phyloP scores from a whole-genome alignment of 1,284 basidiomycete species.

The Kwoniella shivajii region DNA sequence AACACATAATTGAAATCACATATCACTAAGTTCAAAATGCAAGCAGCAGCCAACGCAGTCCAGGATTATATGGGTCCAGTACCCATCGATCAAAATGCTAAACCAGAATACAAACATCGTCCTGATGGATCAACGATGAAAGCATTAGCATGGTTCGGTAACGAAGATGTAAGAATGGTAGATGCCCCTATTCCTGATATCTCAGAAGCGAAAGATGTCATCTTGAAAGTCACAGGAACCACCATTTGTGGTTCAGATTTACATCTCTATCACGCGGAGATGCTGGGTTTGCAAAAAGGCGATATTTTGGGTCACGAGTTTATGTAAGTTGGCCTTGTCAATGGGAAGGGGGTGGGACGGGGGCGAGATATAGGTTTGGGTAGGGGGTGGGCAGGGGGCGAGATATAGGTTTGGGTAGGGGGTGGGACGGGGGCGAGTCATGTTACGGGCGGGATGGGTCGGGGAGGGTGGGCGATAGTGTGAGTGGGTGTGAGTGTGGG shows the following conservation, averaged over 20 bases:
- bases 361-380: background rate
- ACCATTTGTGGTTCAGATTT: constrained; percentile 64
- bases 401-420: background rate
- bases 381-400: background rate
- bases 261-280: constrained; percentile 66
- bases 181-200: constrained; percentile 69
- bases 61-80: constrained; percentile 37
- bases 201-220: constrained; percentile 40
- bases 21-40: constrained; percentile 26
- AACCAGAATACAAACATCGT: constrained; percentile 60
- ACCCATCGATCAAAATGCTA: constrained; percentile 17
- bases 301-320: constrained; percentile 79
- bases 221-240: constrained; percentile 51
- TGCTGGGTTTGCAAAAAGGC: constrained; percentile 66
- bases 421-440: background rate
- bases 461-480: too few relatives aligned
- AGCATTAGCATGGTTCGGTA: constrained; percentile 70
- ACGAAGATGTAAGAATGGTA: constrained; percentile 57
- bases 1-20: too few relatives aligned
- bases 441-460: background rate
- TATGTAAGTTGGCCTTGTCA: constrained; percentile 51
- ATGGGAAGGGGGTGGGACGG: background rate
- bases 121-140: constrained; percentile 64
- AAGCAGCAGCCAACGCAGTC: constrained; percentile 29
- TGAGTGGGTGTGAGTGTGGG: background rate